Base-by-base conservation (phyloP, 441 rosid species). In the Corymbia citriodora region DNA sequence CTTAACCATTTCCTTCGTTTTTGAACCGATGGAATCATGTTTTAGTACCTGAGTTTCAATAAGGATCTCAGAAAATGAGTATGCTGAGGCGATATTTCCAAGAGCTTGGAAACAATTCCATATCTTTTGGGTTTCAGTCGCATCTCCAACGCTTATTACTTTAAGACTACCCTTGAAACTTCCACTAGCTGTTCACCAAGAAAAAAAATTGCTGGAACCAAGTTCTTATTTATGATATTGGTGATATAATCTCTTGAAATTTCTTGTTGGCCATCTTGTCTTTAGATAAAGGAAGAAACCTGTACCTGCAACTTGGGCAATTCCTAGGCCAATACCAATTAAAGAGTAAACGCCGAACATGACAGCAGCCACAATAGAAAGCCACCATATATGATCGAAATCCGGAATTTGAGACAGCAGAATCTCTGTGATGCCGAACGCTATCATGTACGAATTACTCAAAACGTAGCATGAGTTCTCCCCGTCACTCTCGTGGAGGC, bases 1-100 rank as follows among this genome's bases (percentile, higher is more conserved):
- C 18, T 45, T 40, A 25, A 7, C 9, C 85, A 79, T 40, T 79
- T 40, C 52, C 85, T 79, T 0, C 14, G 85, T 79, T 79, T 79
- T 79, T 40, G 29, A 45, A 79, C n/a, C 2, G 17, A 79, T 79
- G n/a, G 49, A 87, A 59, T 31, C 10, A 21, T 29, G 61, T 53
- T 16, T 55, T 12, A 53, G 9, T 91, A 93, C 95, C 95, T 94
- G 94, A 88, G 92, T 93, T 90, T 94, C 96, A 36, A 93, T 88
- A 31, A 94, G 96, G 81, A 94, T 59, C 10, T 91, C 72, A 2
- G 95, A 91, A 88, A 85, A 93, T 16, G 94, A 89, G 89, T 90
- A 94, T 6, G 94, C 93, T 45, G 72, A 45, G 54, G 95, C 93
- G 72, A 94, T 92, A 54, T 92, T 49, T 15, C 95, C 95, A n/a